phyloP scores from a whole-genome alignment of 768 basidiomycete genomes.

The Russula compacta region DNA sequence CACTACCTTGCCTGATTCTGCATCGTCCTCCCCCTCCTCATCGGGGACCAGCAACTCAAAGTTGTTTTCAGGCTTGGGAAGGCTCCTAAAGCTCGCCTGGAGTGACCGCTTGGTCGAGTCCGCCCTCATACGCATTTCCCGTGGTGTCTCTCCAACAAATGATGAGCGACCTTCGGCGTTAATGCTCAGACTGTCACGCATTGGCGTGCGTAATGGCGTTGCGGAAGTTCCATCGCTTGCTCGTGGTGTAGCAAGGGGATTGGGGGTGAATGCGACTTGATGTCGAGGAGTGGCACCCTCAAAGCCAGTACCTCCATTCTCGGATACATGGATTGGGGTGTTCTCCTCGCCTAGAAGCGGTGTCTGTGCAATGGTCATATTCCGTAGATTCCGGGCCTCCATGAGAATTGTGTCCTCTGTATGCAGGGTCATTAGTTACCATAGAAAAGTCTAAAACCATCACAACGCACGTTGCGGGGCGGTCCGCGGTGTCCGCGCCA shows the following conservation, averaged over 20 bases:
- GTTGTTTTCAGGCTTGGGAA: conserved; percentile 94
- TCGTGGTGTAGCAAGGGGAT: conserved; percentile 84
- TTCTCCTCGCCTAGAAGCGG: conserved; percentile 96
- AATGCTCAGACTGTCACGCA: conserved; percentile 86
- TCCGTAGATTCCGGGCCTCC: conserved; percentile 91
- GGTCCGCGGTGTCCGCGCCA: conserved; percentile 91
- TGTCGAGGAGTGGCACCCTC: conserved; percentile 93
- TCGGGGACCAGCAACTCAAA: conserved; percentile 92
- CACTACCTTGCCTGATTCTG: conserved; percentile 29
- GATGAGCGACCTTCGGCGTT: conserved; percentile 61
- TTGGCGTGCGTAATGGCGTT: conserved; percentile 89
- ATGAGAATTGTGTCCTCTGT: conserved; percentile 92
- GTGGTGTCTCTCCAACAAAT: conserved; percentile 57
- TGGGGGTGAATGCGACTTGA: conserved; percentile 86
- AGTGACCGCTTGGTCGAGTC: conserved; percentile 67
- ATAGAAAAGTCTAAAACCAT: conserved; percentile 1
- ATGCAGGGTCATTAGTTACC: conserved; percentile 9
- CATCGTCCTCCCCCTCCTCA: conserved; percentile 55
- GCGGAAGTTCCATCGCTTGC: conserved; percentile 35
- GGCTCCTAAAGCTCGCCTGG: conserved; percentile 66
- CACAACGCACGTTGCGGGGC: conserved; percentile 67
- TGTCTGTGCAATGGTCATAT: conserved; percentile 87
- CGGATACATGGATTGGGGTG: conserved; percentile 73
- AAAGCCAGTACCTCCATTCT: conserved; percentile 83
- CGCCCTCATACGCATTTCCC: conserved; percentile 55